Conservation (phyloP, 495 filamentous ascomycete species). For the Corynascus novoguineensis region DNA sequence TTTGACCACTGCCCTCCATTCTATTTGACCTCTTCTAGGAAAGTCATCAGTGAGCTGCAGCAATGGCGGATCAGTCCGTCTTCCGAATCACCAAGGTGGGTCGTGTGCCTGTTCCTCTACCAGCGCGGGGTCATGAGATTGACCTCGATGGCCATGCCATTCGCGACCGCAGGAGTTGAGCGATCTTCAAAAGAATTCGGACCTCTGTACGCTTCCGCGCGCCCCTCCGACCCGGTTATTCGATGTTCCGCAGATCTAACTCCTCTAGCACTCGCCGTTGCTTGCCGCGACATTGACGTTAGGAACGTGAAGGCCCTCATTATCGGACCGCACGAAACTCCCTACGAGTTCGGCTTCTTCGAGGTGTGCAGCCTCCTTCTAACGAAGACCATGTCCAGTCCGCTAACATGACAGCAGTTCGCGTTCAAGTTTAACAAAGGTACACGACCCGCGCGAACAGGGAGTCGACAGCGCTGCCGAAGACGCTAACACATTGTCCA, state of each 20-base stretch:
- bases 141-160: slow-evolving; percentile 25
- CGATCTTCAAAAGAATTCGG: slow-evolving; percentile 72
- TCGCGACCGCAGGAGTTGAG: slow-evolving; percentile 60
- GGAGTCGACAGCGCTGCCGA: not conserved
- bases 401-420: slow-evolving; percentile 47
- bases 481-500: slow-evolving; percentile 25
- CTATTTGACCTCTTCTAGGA: not conserved
- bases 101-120: slow-evolving; percentile 16
- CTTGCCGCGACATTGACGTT: slow-evolving; percentile 79
- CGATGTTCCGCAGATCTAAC: slow-evolving; percentile 6
- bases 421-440: slow-evolving; percentile 61
- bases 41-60: slow-evolving; percentile 17
- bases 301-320: slow-evolving; percentile 84
- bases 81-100: slow-evolving; percentile 76
- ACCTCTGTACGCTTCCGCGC: slow-evolving; percentile 60
- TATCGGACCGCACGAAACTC: slow-evolving; percentile 88
- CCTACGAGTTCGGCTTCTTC: slow-evolving; percentile 96
- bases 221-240: not conserved
- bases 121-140: slow-evolving; percentile 33
- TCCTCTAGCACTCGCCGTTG: slow-evolving; percentile 69
- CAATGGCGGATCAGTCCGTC: slow-evolving; percentile 78
- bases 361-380: slow-evolving; percentile 52
- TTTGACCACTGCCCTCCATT: not conserved
- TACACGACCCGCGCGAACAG: slow-evolving; percentile 23
- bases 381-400: not conserved